Base-by-base conservation (phyloP, 352 stramenopile genomes). In the Phytophthora hybrid region DNA sequence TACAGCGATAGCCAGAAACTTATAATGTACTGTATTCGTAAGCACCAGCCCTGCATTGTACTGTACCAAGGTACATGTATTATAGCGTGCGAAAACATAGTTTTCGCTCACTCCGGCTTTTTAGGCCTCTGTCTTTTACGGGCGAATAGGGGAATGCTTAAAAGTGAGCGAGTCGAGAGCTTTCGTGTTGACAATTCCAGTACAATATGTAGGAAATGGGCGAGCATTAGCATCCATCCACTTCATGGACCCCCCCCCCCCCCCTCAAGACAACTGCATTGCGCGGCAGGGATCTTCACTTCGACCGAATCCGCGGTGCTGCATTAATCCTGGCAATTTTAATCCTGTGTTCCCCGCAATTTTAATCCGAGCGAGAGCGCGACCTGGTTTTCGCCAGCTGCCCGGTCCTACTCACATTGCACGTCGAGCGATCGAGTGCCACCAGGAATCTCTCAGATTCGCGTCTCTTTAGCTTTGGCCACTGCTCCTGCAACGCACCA, bases 401-500 rank as follows among this genome's bases (percentile, higher is more conserved):
- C 21, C 66, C 57, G n/a, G 58, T 67, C 37, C 58, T 67, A 46
- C 62, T 59, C 51, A 67, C 66, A 39, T 73, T 69, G 59, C 47
- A 73, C 51, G 59, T 73, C 41, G 59, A 5, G 59, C 16, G 6
- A 26, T 29, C 11, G 53, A 54, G 44, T 67, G 21, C 66, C 39
- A 63, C 59, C 23, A 39, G 52, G 66, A 74, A 69, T 74, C 59
- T 74, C 52, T 34, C 23, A 39, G 66, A 74, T 74, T 74, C 66
- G 19, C 41, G 8, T 37, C 7, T 46, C 61, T 18, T 65, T 41
- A 29, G 54, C 6, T 4, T 16, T 13, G 23, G 19, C 47, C 64
- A 29, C 34, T 26, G 37, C 46, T 34, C 21, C 37, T 6, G n/a
- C n/a, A 53, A 11, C 19, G 37, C 49, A 1, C n/a, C n/a, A 2